Evolutionary conservation across 192 early-diverging fungal genomes (phyloP).

Genomic region (Coemansia sp.): DNA sequence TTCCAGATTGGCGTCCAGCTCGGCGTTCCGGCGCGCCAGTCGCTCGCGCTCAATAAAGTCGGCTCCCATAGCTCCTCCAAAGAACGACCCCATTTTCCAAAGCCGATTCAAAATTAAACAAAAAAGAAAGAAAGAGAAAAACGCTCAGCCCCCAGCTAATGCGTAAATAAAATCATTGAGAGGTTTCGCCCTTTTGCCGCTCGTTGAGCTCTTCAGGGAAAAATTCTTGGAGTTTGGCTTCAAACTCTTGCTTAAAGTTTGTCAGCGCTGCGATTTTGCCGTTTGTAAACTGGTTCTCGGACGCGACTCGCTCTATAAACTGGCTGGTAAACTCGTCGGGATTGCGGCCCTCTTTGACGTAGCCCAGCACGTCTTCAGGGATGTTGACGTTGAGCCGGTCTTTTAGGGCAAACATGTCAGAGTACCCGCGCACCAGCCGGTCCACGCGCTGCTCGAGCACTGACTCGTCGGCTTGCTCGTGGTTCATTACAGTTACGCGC

Average conservation of each 20-base stretch:
- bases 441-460: conserved; percentile 49
- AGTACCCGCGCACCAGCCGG: conserved; percentile 32
- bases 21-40: conserved; percentile 17
- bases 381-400: conserved; percentile 41
- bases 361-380: conserved; percentile 37
- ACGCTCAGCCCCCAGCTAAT: neutral
- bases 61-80: conserved; percentile 30
- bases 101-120: neutral
- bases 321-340: conserved; percentile 55
- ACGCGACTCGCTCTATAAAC: conserved; percentile 51
- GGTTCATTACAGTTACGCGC: conserved; percentile 41
- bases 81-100: conserved; percentile 41
- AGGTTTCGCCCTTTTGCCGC: conserved; percentile 7
- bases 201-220: conserved; percentile 42
- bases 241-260: conserved; percentile 49
- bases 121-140: neutral
- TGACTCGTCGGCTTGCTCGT: conserved; percentile 39
- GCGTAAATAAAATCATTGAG: neutral
- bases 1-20: conserved; percentile 66
- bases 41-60: conserved; percentile 47
- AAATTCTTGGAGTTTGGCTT: conserved; percentile 40
- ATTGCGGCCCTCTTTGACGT: conserved; percentile 45
- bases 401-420: conserved; percentile 39
- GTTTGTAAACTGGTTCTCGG: conserved; percentile 55
- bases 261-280: conserved; percentile 51